These are phyloP conservation scores for Ganoderma boninense DNA, from an alignment of 1,284 basidiomycete species.

Conservation along the genomic window DNA sequence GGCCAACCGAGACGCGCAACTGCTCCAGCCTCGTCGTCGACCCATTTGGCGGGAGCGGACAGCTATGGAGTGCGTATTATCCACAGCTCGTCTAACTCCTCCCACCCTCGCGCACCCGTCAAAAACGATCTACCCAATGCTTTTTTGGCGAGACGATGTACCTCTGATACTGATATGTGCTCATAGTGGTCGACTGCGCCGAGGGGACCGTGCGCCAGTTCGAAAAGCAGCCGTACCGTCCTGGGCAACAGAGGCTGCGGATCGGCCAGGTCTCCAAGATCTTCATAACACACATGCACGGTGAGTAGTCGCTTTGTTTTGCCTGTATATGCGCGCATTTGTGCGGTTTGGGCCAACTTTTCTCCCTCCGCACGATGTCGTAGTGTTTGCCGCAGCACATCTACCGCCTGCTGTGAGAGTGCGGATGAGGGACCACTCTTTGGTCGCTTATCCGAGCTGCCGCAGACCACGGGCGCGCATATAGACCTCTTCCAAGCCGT, in stretches of 20 bases:
- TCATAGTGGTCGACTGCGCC: slow-evolving; percentile 85
- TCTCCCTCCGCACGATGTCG: not conserved
- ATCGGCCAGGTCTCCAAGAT: slow-evolving; percentile 72
- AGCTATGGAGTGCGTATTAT: slow-evolving; percentile 69
- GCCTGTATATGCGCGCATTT: not conserved
- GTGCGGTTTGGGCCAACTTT: not conserved
- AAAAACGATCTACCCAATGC: not conserved
- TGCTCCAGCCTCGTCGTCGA: slow-evolving; percentile 76
- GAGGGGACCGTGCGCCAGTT: slow-evolving; percentile 81
- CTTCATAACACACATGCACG: slow-evolving; percentile 92
- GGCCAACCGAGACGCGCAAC: slow-evolving; percentile 71
- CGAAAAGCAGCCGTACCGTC: slow-evolving; percentile 44
- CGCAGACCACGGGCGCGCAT: no score
- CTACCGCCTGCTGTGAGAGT: not conserved
- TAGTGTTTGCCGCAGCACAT: not conserved
- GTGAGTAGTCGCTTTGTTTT: slow-evolving; percentile 42
- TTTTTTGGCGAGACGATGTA: not conserved
- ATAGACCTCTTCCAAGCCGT: not conserved
- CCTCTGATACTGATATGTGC: not conserved
- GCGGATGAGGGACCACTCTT: not conserved
- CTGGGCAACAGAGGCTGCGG: slow-evolving; percentile 47
- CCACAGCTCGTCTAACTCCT: not conserved
- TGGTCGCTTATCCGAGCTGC: not conserved
- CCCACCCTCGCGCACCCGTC: not conserved
- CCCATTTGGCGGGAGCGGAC: slow-evolving; percentile 54